Evolutionary conservation across 2,329 filamentous ascomycete genomes (phyloP).

Genomic region (Fusarium tjaetaba): DNA sequence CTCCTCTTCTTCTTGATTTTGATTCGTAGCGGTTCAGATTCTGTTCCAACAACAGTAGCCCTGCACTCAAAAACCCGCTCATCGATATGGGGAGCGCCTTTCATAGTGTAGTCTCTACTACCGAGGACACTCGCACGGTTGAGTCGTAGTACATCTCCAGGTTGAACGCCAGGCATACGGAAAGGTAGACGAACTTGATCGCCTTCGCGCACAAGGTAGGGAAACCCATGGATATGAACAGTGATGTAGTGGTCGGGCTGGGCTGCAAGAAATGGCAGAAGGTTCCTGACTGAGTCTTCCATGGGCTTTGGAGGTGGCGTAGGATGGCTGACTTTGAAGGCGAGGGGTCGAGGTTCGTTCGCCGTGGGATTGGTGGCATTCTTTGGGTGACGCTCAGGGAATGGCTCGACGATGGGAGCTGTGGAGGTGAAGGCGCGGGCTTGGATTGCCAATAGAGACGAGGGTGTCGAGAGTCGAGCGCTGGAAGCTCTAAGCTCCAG

Average conservation of each 20-base stretch:
- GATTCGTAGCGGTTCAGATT: slow-evolving; percentile 79
- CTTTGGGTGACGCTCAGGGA: slow-evolving; percentile 47
- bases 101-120: slow-evolving; percentile 89
- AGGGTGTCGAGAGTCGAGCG: slow-evolving; percentile 37
- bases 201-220: slow-evolving; percentile 81
- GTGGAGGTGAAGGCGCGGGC: slow-evolving; percentile 47
- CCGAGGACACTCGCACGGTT: slow-evolving; percentile 87
- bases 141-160: slow-evolving; percentile 87
- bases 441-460: slow-evolving; percentile 43
- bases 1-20: slow-evolving; percentile 86
- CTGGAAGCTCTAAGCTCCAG: slow-evolving; percentile 65
- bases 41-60: slow-evolving; percentile 84
- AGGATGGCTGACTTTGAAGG: slow-evolving; percentile 55
- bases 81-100: slow-evolving; percentile 83
- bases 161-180: slow-evolving; percentile 77
- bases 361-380: slow-evolving; percentile 52
- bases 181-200: slow-evolving; percentile 83
- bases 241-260: slow-evolving; percentile 83
- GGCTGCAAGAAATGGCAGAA: slow-evolving; percentile 76
- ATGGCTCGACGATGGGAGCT: slow-evolving; percentile 59
- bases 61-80: slow-evolving; percentile 86
- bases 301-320: slow-evolving; percentile 52
- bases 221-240: slow-evolving; percentile 79
- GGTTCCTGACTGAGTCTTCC: slow-evolving; percentile 64
- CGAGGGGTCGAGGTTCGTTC: slow-evolving; percentile 47